A percentile compares a stretch with the other conserved stretches of the same genome.
Conservation (phyloP, 352 stramenopile species). For the Saprolegnia diclina region DNA sequence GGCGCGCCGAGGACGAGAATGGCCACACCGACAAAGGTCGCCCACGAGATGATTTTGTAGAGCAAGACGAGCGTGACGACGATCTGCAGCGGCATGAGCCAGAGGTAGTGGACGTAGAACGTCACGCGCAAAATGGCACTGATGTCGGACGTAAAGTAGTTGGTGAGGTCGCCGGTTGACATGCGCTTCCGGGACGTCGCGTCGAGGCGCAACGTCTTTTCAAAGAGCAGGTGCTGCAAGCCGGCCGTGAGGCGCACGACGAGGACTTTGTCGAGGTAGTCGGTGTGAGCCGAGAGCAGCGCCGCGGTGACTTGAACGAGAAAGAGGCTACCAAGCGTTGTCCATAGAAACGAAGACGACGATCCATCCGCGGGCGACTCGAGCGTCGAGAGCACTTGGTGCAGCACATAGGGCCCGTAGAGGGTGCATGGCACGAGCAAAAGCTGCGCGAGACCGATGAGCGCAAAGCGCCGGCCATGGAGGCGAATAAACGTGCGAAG, state of each 20-base stretch:
- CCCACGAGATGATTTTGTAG: constrained; percentile 44
- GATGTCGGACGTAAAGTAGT: constrained; percentile 17
- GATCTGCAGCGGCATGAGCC: constrained; percentile 57
- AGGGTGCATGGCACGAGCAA: not conserved
- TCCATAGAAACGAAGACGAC: not conserved
- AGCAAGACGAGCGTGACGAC: constrained; percentile 44
- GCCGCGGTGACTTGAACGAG: constrained; percentile 1
- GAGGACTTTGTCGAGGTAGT: constrained; percentile 1
- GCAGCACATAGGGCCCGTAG: constrained; percentile 5
- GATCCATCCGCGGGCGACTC: not conserved
- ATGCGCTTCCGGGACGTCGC: not conserved
- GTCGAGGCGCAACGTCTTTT: constrained; percentile 19
- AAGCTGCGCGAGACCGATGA: not conserved
- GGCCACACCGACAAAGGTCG: constrained; percentile 39
- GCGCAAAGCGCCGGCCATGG: not conserved
- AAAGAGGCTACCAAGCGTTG: not conserved
- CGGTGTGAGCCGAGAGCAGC: not conserved
- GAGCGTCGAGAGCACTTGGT: not conserved
- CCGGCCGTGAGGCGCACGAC: constrained; percentile 8
- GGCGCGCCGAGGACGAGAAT: constrained; percentile 41
- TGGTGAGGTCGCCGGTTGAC: constrained; percentile 14
- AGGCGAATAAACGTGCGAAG: not conserved
- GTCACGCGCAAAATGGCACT: not conserved
- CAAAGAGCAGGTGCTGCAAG: constrained; percentile 21
- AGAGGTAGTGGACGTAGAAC: constrained; percentile 37